A percentile compares a stretch with the other conserved stretches of the same genome.
These are phyloP conservation scores for Backusella parvicylindrica DNA, from an alignment of 192 early-diverging fungal species.

Conservation along the genomic window DNA sequence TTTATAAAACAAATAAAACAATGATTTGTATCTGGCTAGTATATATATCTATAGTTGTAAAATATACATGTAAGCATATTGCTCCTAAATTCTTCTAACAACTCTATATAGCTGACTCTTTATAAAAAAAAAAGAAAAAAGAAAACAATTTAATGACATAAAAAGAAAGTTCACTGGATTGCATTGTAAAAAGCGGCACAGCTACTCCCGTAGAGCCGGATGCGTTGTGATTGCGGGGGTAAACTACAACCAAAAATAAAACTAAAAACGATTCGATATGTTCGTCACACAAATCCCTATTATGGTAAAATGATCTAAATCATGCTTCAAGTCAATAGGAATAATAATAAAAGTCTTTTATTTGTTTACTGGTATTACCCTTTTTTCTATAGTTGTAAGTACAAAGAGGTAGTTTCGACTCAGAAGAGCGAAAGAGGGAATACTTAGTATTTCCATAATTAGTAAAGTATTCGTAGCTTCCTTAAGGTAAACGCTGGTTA, in stretches of 20 bases:
- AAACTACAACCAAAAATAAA: neutral
- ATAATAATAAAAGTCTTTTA: neutral
- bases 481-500: neutral
- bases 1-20: neutral
- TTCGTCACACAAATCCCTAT: neutral
- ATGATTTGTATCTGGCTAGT: neutral
- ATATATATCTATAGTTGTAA: neutral
- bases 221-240: neutral
- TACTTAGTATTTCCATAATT: neutral
- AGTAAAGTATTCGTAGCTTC: neutral
- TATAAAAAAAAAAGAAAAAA: neutral
- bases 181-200: neutral
- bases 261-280: neutral
- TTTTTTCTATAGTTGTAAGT: neutral
- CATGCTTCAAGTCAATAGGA: neutral
- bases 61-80: too few species aligned
- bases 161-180: too few species aligned
- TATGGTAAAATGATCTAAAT: neutral
- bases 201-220: neutral
- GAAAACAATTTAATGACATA: too few species aligned
- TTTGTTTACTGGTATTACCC: neutral
- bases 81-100: too few species aligned
- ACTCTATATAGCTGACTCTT: neutral
- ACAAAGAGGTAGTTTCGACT: neutral
- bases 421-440: neutral